These are phyloP conservation scores for Euphorbia peplus DNA, from an alignment of 345 rosid species.

Conservation along the genomic window DNA sequence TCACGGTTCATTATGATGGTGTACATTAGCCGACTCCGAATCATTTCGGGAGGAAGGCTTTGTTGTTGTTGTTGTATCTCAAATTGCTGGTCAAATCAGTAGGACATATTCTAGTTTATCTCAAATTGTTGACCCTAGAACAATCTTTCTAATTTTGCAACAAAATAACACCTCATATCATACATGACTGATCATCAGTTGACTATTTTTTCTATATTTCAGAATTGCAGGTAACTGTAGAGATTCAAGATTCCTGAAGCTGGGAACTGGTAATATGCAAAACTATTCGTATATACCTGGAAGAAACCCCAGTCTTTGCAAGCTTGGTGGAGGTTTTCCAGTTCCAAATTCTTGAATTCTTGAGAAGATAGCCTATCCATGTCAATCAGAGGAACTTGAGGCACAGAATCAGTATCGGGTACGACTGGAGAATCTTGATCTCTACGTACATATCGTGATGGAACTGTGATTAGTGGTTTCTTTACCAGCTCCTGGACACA, in stretches of 20 bases:
- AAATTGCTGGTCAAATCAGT: no score
- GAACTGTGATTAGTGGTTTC: neutral
- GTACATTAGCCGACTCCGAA: no score
- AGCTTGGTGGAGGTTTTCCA: constrained; percentile 7
- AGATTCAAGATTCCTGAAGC: neutral
- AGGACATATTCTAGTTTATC: no score
- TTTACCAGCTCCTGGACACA: constrained; percentile 16
- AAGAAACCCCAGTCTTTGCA: constrained; percentile 22
- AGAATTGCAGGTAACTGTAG: no score
- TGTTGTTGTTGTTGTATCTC: no score
- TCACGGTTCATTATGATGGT: no score
- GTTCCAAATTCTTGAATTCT: constrained; percentile 2
- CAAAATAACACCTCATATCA: neutral
- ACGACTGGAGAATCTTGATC: constrained; percentile 3
- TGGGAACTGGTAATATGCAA: neutral
- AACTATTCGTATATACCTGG: neutral
- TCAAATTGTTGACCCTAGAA: no score
- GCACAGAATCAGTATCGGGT: neutral
- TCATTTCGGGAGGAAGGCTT: no score
- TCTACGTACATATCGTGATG: neutral
- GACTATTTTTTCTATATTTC: neutral
- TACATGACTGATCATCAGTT: neutral
- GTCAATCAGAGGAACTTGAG: constrained; percentile 10
- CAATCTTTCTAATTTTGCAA: neutral
- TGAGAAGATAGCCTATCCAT: neutral